Evolutionary conservation across 768 basidiomycete species (phyloP), one percentile per base, ranked within the genome.

Genomic region (Collybiopsis confluens): DNA sequence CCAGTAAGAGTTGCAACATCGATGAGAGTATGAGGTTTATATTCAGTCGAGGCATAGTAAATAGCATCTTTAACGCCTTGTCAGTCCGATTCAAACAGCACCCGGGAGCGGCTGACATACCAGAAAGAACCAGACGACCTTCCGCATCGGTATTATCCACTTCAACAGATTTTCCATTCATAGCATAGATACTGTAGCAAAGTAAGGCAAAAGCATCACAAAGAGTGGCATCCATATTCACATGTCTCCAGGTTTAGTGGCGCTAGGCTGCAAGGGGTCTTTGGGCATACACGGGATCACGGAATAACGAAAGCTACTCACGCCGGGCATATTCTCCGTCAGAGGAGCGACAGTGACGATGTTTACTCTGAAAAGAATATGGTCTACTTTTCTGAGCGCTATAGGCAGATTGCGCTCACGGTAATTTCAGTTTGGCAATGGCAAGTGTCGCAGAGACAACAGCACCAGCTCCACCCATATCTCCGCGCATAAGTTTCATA

Each of bases 391-490:
- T n/a, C n/a, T n/a, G n/a, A n/a, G n/a, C n/a, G 16, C n/a, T 18
- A 10, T 33, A 9, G 27, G 28, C 26, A 43, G 23, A 36, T 0
- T 74, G 23, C 6, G 24, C 84, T 9, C 64, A 89, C 87, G 90
- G 90, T n/a, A 94, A 69, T 58, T 81, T 71, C 38, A 94, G 80
- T 67, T 89, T 83, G 7, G 92, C 90, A 58, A 92, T 86, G 7
- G 90, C 91, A 58, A 86, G 71, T 2, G 86, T 79, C 7, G 90
- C 74, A 1, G 86, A 76, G 41, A 85, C 79, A 13, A 93, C 88
- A 1, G 86, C 76, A 1, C 92, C 91, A 4, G 92, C 92, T 50
- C 90, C 90, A 78, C 90, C 92, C 92, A 93, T 93, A 62, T 92
- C 91, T 1, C 78, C 91, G 37, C 89, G 81, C 89, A 92, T 91